phyloP scores from a whole-genome alignment of 345 rosid genomes.

The Clarkia xantiana region DNA sequence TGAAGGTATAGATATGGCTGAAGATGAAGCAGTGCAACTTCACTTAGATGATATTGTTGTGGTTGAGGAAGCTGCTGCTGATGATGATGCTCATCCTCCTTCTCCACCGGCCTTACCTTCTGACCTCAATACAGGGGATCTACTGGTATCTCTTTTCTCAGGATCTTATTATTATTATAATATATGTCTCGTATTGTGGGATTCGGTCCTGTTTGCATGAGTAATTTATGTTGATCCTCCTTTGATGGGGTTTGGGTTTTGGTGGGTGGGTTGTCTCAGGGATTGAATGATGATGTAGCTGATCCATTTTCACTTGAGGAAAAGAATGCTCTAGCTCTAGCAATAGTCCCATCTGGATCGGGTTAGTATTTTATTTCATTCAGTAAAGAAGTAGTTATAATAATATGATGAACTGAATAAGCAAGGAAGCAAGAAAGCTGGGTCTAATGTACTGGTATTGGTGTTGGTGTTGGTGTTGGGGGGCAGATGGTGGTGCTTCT shows the following conservation, averaged over 20 bases:
- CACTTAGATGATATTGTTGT: slow-evolving; percentile 31
- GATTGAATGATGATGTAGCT: slow-evolving; percentile 36
- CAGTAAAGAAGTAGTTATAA: background rate
- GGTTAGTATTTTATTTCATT: slow-evolving; percentile 14
- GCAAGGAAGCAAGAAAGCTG: background rate
- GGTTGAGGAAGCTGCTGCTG: slow-evolving; percentile 29
- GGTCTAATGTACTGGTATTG: background rate
- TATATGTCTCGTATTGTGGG: background rate
- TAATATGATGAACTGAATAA: background rate
- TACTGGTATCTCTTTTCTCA: slow-evolving; percentile 37
- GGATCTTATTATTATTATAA: background rate
- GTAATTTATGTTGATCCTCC: background rate
- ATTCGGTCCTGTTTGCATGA: background rate
- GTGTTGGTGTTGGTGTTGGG: slow-evolving; percentile 32
- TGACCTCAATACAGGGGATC: slow-evolving; percentile 52
- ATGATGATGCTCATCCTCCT: slow-evolving; percentile 22
- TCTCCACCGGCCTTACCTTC: slow-evolving; percentile 39
- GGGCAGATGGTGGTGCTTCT: slow-evolving; percentile 26
- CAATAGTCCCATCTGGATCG: slow-evolving; percentile 60
- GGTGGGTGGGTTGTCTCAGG: slow-evolving; percentile 27
- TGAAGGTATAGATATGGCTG: slow-evolving; percentile 35
- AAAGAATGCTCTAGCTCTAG: slow-evolving; percentile 83
- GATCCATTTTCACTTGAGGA: slow-evolving; percentile 72
- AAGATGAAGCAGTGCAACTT: slow-evolving; percentile 48
- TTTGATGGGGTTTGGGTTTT: slow-evolving; percentile 3